Evolutionary conservation across 2,329 filamentous ascomycete species (phyloP).

Genomic region (Biscogniauxia mediterranea): DNA sequence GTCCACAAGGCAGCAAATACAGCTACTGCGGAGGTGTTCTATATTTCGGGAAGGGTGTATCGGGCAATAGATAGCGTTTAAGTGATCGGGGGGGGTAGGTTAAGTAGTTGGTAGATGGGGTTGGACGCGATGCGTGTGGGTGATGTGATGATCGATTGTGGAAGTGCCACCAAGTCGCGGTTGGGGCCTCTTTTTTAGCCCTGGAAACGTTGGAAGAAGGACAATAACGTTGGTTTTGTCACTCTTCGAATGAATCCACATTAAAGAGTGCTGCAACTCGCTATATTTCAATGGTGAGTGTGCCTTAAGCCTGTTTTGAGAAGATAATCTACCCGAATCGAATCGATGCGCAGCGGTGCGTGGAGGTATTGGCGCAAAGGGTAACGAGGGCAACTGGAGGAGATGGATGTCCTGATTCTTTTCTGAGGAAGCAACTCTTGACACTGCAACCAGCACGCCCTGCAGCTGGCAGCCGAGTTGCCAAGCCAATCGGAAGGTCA

Average conservation of each 20-base stretch:
- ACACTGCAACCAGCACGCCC: neutral
- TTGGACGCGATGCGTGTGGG: neutral
- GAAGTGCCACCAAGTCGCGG: neutral
- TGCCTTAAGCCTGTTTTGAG: neutral
- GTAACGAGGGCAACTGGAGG: neutral
- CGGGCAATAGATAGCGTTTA: constrained; percentile 8
- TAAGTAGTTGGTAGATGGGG: neutral
- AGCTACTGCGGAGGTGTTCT: constrained; percentile 10
- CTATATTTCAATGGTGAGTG: neutral
- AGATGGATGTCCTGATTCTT: neutral
- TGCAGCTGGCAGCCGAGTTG: neutral
- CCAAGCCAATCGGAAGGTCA: neutral
- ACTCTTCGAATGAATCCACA: neutral
- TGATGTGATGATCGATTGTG: neutral
- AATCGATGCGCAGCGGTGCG: neutral
- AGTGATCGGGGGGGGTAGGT: constrained; percentile 4
- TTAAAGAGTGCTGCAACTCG: neutral
- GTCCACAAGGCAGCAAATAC: constrained; percentile 14
- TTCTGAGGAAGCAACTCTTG: neutral
- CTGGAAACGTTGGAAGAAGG: neutral
- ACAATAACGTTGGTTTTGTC: neutral
- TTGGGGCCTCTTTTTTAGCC: neutral
- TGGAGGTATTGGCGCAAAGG: neutral
- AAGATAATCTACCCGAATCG: neutral
- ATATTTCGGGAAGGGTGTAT: constrained; percentile 15